These are phyloP conservation scores for Tuber melanosporum DNA, from an alignment of 495 filamentous ascomycete genomes.

Conservation along the genomic window DNA sequence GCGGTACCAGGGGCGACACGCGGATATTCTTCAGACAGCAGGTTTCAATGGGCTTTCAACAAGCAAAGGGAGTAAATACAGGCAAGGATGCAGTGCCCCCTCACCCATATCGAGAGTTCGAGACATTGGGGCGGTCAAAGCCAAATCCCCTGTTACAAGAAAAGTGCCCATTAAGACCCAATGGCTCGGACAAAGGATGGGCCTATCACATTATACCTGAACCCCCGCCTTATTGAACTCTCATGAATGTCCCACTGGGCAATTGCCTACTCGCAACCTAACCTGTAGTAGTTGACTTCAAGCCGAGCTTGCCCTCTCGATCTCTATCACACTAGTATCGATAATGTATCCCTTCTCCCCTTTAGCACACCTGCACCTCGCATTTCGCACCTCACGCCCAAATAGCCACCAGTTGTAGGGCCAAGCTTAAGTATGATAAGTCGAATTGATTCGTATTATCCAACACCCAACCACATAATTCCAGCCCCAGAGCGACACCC, in stretches of 20 bases:
- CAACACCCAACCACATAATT: background rate
- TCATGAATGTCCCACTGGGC: background rate
- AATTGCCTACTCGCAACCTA: background rate
- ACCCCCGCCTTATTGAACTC: background rate
- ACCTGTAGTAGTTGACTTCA: background rate
- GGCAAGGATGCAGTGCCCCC: background rate
- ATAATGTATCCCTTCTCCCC: background rate
- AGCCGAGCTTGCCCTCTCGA: background rate
- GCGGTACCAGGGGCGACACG: background rate
- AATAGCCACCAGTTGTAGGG: background rate
- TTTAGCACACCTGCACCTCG: background rate
- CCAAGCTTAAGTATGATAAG: background rate
- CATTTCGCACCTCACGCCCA: background rate
- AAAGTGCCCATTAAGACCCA: background rate
- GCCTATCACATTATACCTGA: background rate
- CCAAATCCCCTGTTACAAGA: background rate
- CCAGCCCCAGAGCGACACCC: background rate
- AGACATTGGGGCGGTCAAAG: background rate
- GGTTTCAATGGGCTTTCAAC: background rate
- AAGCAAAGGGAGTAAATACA: background rate
- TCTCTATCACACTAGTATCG: background rate
- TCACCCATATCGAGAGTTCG: background rate
- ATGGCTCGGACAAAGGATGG: background rate
- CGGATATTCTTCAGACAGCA: background rate
- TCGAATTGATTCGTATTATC: background rate